Percentiles rank a stretch among this genome's conserved stretches.
phyloP scores from a whole-genome alignment of 2,329 filamentous ascomycete genomes.

The Colletotrichum eleusines region DNA sequence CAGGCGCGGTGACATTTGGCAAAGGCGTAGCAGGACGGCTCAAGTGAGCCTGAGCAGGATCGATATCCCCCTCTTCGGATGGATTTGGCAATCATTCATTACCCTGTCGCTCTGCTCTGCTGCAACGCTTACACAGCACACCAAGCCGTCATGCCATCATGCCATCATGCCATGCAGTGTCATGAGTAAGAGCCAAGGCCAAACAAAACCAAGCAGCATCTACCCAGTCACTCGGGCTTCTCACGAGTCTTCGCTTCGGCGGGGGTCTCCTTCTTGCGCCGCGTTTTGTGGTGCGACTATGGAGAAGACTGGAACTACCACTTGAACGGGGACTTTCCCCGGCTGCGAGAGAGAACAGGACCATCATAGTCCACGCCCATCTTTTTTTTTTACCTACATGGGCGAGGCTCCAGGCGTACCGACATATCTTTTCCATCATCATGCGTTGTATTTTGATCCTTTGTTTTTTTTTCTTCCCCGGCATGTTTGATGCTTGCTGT shows the following conservation, averaged over 20 bases:
- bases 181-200: not conserved
- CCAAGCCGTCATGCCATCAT: too few species aligned
- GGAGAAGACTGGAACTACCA: conserved; percentile 39
- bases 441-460: too few species aligned
- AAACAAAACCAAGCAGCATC: conserved; percentile 31
- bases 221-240: conserved; percentile 41
- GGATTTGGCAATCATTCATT: conserved; percentile 19
- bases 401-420: conserved; percentile 66
- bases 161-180: not conserved
- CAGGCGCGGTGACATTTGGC: not conserved
- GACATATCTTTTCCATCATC: conserved; percentile 14
- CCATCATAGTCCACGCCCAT: conserved; percentile 68
- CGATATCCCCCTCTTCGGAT: not conserved
- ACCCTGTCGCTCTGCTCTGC: not conserved
- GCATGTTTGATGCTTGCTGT: not conserved
- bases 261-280: conserved; percentile 40
- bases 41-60: conserved; percentile 3
- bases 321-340: conserved; percentile 21
- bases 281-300: conserved; percentile 42
- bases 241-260: conserved; percentile 39
- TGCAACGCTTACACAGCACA: not conserved
- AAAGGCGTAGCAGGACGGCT: conserved; percentile 7
- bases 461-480: too few species aligned
- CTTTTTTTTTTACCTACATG: conserved; percentile 55
- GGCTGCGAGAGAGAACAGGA: conserved; percentile 60